Conservation (phyloP, 345 rosid genomes). For the Lumnitzera littorea region DNA sequence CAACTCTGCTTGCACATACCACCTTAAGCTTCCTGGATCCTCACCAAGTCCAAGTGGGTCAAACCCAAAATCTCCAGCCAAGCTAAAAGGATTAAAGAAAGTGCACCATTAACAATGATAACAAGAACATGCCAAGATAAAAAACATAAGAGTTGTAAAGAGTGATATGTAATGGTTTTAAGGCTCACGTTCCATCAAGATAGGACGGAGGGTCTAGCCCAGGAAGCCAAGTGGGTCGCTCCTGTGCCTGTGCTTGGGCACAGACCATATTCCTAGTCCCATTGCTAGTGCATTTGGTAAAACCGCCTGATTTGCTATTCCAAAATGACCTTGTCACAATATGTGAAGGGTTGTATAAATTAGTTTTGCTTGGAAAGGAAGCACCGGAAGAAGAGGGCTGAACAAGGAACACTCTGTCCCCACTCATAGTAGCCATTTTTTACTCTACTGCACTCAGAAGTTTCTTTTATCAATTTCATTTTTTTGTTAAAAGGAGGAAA, state of each 20-base stretch:
- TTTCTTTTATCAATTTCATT: too few relatives aligned
- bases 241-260: slow-evolving; percentile 60
- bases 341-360: neutral
- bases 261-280: slow-evolving; percentile 15
- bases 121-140: neutral
- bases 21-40: slow-evolving; percentile 77
- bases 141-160: neutral
- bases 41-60: slow-evolving; percentile 95
- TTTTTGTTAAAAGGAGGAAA: too few relatives aligned
- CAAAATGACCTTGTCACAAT: neutral
- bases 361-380: slow-evolving; percentile 2
- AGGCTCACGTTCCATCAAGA: slow-evolving; percentile 78
- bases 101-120: neutral
- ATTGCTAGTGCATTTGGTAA: neutral
- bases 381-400: slow-evolving; percentile 3
- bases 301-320: neutral
- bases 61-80: slow-evolving; percentile 86
- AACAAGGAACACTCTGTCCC: slow-evolving; percentile 1
- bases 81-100: slow-evolving; percentile 22
- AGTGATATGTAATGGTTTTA: neutral
- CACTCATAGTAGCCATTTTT: slow-evolving; percentile 6
- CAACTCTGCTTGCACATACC: slow-evolving; percentile 96
- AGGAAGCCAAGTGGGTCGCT: slow-evolving; percentile 92
- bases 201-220: slow-evolving; percentile 87
- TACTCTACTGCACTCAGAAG: neutral